These are phyloP conservation scores for Wickerhamiella sorbophila DNA, from an alignment of 805 yeast species.

Conservation along the genomic window DNA sequence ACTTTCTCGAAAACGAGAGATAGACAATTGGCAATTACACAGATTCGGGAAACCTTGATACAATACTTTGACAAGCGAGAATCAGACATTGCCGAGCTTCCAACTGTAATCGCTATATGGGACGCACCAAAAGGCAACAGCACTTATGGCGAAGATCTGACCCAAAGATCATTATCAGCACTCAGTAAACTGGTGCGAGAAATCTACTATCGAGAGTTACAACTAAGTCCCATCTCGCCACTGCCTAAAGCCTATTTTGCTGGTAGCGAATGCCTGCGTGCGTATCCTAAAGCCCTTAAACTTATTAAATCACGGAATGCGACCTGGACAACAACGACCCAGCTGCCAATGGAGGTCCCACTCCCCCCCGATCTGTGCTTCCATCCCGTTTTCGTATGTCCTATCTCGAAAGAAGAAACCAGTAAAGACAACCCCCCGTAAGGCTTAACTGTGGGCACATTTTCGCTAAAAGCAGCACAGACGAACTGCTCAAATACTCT, in stretches of 20 bases:
- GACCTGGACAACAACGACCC: conserved; percentile 2
- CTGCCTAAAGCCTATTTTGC: background rate
- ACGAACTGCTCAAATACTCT: conserved; percentile 28
- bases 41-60: background rate
- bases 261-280: background rate
- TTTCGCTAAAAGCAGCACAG: conserved; percentile 40
- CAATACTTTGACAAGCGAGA: background rate
- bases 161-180: no score
- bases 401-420: conserved; percentile 53
- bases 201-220: background rate
- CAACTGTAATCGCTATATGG: background rate
- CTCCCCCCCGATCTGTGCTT: conserved; percentile 40
- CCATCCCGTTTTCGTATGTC: conserved; percentile 59
- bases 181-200: background rate
- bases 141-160: background rate
- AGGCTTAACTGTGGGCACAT: conserved; percentile 52
- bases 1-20: background rate
- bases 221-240: background rate
- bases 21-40: background rate
- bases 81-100: background rate
- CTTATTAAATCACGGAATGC: background rate
- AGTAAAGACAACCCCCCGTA: conserved; percentile 45
- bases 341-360: conserved; percentile 31
- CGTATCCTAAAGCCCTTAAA: background rate
- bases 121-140: background rate